phyloP scores from a whole-genome alignment of 495 filamentous ascomycete species.

The Neurospora tetrasperma region DNA sequence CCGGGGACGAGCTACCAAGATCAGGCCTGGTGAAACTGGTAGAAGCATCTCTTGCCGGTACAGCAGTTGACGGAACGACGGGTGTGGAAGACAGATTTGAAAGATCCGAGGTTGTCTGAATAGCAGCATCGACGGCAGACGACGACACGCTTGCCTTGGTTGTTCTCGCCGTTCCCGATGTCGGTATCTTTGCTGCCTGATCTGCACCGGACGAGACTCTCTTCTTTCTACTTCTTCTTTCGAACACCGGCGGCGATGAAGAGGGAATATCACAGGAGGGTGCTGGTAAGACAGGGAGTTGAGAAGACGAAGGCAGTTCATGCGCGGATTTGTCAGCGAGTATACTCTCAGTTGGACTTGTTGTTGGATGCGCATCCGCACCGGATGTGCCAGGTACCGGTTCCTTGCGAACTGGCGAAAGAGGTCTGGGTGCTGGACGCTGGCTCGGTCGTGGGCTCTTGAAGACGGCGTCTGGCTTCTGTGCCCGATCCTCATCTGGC shows the following conservation, averaged over 20 bases:
- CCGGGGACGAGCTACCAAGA: slow-evolving; percentile 22
- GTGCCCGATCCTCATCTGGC: slow-evolving; percentile 7
- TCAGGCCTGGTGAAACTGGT: neutral
- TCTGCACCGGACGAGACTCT: neutral
- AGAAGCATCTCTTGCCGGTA: slow-evolving; percentile 15
- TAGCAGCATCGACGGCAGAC: neutral
- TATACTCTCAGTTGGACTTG: slow-evolving; percentile 20
- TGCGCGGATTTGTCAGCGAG: neutral
- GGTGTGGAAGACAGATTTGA: slow-evolving; percentile 26
- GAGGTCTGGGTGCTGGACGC: neutral
- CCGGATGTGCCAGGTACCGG: neutral
- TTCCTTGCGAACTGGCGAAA: neutral
- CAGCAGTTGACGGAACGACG: slow-evolving; percentile 18
- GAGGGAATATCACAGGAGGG: neutral
- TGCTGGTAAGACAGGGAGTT: neutral
- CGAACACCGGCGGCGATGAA: neutral
- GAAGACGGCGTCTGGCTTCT: neutral
- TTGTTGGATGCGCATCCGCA: slow-evolving; percentile 30
- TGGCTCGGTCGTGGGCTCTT: slow-evolving; percentile 7
- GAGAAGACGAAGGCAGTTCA: neutral
- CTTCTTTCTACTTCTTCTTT: neutral
- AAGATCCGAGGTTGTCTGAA: neutral
- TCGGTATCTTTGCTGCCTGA: neutral
- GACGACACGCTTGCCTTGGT: neutral
- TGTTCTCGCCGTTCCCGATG: neutral